phyloP scores from a whole-genome alignment of 345 rosid species.

The Toxicodendron radicans region DNA sequence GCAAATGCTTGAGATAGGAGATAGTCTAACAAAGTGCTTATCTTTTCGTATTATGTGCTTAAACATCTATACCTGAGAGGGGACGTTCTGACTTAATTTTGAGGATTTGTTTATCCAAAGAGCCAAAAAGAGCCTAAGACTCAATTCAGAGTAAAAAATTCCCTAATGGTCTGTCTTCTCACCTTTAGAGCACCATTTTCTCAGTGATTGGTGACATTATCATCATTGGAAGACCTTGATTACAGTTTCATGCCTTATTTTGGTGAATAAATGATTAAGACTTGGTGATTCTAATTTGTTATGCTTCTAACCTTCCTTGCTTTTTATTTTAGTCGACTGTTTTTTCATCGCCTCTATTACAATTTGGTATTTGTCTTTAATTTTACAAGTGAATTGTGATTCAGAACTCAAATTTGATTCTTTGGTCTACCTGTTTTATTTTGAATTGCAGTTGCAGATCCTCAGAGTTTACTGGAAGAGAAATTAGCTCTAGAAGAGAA shows the following conservation, averaged over 20 bases:
- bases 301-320: not conserved
- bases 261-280: not conserved
- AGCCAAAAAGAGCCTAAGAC: not conserved
- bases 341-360: not conserved
- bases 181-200: not conserved
- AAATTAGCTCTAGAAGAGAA: constrained; percentile 79
- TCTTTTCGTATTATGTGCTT: not conserved
- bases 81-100: not conserved
- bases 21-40: not conserved
- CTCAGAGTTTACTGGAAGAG: constrained; percentile 88
- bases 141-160: too few relatives aligned
- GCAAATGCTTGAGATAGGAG: not conserved
- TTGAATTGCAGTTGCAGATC: constrained; percentile 75
- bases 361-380: constrained; percentile 4
- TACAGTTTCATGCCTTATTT: not conserved
- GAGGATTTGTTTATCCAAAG: not conserved
- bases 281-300: not conserved
- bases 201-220: not conserved
- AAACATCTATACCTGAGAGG: not conserved
- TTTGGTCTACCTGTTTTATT: constrained; percentile 17
- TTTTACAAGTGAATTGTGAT: constrained; percentile 17
- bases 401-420: constrained; percentile 12
- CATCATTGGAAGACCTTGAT: not conserved
- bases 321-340: not conserved
- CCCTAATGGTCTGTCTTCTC: not conserved